phyloP scores from a whole-genome alignment of 208 protist species.

The Naegleria lovaniensis region DNA sequence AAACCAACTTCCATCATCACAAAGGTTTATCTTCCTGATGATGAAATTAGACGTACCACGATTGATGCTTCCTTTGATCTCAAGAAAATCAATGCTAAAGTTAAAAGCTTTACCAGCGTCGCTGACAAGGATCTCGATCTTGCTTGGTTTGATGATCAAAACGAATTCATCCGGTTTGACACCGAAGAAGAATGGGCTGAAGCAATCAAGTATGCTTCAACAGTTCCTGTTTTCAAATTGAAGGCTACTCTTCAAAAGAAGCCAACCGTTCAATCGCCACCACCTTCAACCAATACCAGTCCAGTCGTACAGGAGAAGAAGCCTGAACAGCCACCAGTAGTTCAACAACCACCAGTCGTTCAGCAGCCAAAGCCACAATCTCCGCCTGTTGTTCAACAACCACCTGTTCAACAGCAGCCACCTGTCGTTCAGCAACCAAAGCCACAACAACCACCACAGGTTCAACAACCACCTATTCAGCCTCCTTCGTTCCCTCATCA shows the following conservation, averaged over 20 bases:
- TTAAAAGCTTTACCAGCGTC: not conserved
- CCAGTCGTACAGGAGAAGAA: not conserved
- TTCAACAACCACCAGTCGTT: too few relatives aligned
- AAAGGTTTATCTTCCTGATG: not conserved
- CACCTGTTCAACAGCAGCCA: not conserved
- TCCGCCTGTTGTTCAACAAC: not conserved
- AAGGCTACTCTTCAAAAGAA: not conserved
- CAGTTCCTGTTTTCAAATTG: not conserved
- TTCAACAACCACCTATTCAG: not conserved
- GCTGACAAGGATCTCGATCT: not conserved
- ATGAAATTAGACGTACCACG: not conserved
- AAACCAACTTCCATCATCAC: not conserved
- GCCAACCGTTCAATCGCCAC: not conserved
- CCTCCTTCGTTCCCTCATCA: not conserved
- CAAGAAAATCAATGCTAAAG: not conserved
- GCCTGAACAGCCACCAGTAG: not conserved
- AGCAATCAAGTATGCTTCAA: not conserved
- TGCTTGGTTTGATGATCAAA: not conserved
- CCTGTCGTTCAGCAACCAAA: not conserved
- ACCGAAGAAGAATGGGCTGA: not conserved
- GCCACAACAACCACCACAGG: not conserved
- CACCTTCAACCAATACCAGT: not conserved
- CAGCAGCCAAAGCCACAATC: not conserved
- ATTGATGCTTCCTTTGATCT: not conserved
- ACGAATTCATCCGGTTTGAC: not conserved